Conservation (phyloP, 2,329 filamentous ascomycete genomes). For the Fusarium xyrophilum region DNA sequence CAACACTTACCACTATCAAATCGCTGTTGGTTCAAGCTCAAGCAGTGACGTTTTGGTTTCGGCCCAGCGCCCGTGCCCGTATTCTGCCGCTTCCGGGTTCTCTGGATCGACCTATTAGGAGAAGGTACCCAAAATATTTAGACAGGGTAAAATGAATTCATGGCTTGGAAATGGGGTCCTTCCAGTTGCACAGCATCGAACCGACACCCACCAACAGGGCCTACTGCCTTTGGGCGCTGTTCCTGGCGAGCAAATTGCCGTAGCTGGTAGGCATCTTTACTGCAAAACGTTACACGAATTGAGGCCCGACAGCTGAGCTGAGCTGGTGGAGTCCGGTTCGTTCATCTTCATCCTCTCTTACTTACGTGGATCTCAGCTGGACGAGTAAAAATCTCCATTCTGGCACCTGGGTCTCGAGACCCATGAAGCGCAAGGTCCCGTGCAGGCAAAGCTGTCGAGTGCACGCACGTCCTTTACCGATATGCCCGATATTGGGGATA, state of each 20-base stretch:
- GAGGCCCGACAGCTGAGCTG: constrained; percentile 2
- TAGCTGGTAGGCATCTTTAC: not conserved
- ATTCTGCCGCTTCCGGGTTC: constrained; percentile 11
- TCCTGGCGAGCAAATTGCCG: constrained; percentile 3
- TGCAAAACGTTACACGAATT: not conserved
- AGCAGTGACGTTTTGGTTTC: constrained; percentile 23
- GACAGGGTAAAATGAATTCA: not conserved
- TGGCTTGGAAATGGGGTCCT: constrained; percentile 4
- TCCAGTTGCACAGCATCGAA: constrained; percentile 25
- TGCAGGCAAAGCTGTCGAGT: constrained; percentile 12
- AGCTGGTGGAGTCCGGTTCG: not conserved
- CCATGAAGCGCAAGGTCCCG: constrained; percentile 10
- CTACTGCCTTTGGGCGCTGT: not conserved
- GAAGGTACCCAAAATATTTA: not conserved
- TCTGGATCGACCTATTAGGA: constrained; percentile 26
- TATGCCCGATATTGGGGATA: not conserved
- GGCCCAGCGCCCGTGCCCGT: constrained; percentile 8
- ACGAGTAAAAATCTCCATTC: constrained; percentile 18
- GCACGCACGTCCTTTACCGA: not conserved
- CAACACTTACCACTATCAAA: not conserved
- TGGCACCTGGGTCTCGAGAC: constrained; percentile 10
- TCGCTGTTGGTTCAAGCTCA: constrained; percentile 23
- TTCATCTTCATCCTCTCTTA: constrained; percentile 4
- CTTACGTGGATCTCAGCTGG: constrained; percentile 27
- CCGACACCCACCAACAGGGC: constrained; percentile 10